phyloP scores from a whole-genome alignment of 164 flowering plant genomes.

The grape (Vitis vinifera) region ASM3070453v1 NC_081818.1:20705001-20705500 shows the following conservation, averaged over 20 bases:
- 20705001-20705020: slow-evolving; percentile 96
- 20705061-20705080: not conserved
- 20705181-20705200: slow-evolving; percentile 89
- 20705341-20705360: too few relatives aligned
- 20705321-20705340: too few relatives aligned
- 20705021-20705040: slow-evolving; percentile 91
- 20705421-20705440: too few relatives aligned
- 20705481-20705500: not conserved
- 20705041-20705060: slow-evolving; percentile 7
- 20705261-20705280: not conserved
- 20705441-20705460: too few relatives aligned
- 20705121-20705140: slow-evolving; percentile 22
- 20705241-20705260: not conserved
- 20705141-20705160: slow-evolving; percentile 67
- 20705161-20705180: slow-evolving; percentile 90
- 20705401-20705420: too few relatives aligned
- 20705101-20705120: not conserved
- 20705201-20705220: slow-evolving; percentile 97
- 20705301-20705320: too few relatives aligned
- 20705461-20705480: not conserved
- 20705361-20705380: too few relatives aligned
- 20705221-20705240: slow-evolving; percentile 53
- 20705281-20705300: not conserved
- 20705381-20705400: too few relatives aligned
- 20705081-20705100: not conserved